Base-by-base conservation (phyloP, 108 stramenopile genomes). In the Parmales sp. region DNA sequence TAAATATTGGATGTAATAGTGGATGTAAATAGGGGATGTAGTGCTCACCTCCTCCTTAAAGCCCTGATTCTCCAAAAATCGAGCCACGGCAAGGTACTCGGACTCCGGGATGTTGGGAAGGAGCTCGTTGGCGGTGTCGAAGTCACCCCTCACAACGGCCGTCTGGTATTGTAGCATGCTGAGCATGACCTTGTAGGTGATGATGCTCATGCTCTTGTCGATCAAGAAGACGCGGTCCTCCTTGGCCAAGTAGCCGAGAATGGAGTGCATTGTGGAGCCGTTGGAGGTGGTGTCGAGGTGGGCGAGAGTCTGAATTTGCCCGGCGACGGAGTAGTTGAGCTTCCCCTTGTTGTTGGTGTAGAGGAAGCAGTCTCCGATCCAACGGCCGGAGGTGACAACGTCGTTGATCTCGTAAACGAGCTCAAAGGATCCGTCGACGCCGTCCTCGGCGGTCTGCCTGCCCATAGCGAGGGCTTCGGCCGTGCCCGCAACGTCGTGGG, bases 31-130 rank as follows among this genome's bases (percentile, higher is more conserved):
- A n/a, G n/a, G n/a, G n/a, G n/a, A n/a, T n/a, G n/a, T n/a, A n/a
- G n/a, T n/a, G n/a, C n/a, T n/a, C n/a, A n/a, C n/a, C n/a, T 97
- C 95, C 76, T 97, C 96, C 81, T 99, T 98, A 86, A 92, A 99
- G 1, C 98, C 98, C 86, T 99, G 98, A 11, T 86, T 86, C 67
- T 99, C 98, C 67, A 99, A 82, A 72, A 99, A 99, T 18, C 94
- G 83, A 25, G 96, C 96, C 1, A 99, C 89, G 45, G 84, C 87
- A 48, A 90, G 92, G 74, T 97, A 94, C 76, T 97, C 91, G 18
- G 75, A 69, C 60, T 85, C 86, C 38, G 95, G 95, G 63, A 99
- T 97, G 38, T 68, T 66, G 11, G 93, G 81, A 13, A 99, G 88
- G 6, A 99, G 82, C 25, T 86, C 81, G 76, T 99, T 99, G 38